These are phyloP conservation scores for Spathaspora boniae DNA, from an alignment of 805 yeast species.

Conservation along the genomic window DNA sequence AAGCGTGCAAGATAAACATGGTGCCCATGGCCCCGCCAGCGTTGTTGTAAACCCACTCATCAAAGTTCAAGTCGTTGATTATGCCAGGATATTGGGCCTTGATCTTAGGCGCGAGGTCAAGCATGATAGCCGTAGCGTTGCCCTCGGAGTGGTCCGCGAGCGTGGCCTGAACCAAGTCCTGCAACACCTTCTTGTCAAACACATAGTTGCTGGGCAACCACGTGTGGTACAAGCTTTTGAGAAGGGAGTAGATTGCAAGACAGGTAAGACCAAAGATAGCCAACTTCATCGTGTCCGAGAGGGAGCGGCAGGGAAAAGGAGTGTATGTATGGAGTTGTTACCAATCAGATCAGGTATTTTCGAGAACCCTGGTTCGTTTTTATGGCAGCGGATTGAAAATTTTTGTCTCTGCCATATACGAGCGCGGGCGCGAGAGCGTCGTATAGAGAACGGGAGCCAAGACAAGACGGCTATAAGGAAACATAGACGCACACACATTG, in stretches of 20 bases:
- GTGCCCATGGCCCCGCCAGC: conserved; percentile 99
- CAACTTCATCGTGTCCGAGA: conserved; percentile 25
- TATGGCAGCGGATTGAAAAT: no score
- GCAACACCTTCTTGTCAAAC: conserved; percentile 66
- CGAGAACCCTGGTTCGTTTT: no score
- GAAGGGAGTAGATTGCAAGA: conserved; percentile 22
- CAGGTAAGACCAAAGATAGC: conserved; percentile 20
- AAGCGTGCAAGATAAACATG: conserved; percentile 93
- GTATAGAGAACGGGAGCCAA: no score
- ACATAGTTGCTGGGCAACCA: conserved; percentile 72
- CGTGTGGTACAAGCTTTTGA: conserved; percentile 34
- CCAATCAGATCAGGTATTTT: no score
- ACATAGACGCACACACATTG: no score
- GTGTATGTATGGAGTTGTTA: no score
- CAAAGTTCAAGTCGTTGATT: conserved; percentile 66
- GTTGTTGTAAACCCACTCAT: conserved; percentile 94
- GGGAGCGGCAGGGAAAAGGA: no score
- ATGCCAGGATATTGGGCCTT: conserved; percentile 66
- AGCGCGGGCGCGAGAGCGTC: no score
- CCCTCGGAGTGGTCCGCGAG: conserved; percentile 52
- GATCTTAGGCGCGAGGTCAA: conserved; percentile 56
- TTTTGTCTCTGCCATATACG: no score
- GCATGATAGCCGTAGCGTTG: conserved; percentile 60
- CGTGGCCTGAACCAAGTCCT: conserved; percentile 53
- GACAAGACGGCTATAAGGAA: no score